phyloP scores from a whole-genome alignment of 768 basidiomycete species.

The Phanerodontia chrysosporium region DNA sequence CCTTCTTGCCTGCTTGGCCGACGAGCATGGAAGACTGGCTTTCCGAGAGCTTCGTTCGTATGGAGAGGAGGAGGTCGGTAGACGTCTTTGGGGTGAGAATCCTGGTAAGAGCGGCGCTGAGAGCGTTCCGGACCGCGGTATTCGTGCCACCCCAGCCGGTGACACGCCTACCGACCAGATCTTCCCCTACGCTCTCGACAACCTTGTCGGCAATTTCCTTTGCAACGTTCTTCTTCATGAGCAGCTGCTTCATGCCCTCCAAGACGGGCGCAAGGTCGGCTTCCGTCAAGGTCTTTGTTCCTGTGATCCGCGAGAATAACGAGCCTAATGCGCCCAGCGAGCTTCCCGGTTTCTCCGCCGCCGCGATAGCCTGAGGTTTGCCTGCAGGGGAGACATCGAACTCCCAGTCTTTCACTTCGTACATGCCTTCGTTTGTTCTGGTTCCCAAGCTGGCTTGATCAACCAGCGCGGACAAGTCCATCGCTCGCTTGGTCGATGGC shows the following conservation, averaged over 20 bases:
- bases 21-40: constrained; percentile 36
- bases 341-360: constrained; percentile 18
- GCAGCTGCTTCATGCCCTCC: constrained; percentile 93
- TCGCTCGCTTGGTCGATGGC: constrained; percentile 28
- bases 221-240: constrained; percentile 99
- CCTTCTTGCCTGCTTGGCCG: constrained; percentile 40
- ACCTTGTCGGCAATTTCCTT: constrained; percentile 93
- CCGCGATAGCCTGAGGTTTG: constrained; percentile 35
- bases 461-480: constrained; percentile 57
- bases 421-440: constrained; percentile 65
- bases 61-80: constrained; percentile 92
- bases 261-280: constrained; percentile 84
- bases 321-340: constrained; percentile 67
- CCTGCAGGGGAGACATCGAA: constrained; percentile 53
- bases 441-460: constrained; percentile 75
- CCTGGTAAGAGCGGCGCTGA: constrained; percentile 84
- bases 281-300: constrained; percentile 76
- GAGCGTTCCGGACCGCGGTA: constrained; percentile 75
- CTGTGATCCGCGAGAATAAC: constrained; percentile 82
- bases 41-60: constrained; percentile 80
- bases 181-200: constrained; percentile 90
- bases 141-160: constrained; percentile 42
- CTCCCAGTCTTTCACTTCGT: constrained; percentile 84
- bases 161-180: constrained; percentile 56
- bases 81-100: constrained; percentile 96